Evolutionary conservation across 257 asterid genomes (phyloP).

Genomic region (Solanum pennellii): DNA sequence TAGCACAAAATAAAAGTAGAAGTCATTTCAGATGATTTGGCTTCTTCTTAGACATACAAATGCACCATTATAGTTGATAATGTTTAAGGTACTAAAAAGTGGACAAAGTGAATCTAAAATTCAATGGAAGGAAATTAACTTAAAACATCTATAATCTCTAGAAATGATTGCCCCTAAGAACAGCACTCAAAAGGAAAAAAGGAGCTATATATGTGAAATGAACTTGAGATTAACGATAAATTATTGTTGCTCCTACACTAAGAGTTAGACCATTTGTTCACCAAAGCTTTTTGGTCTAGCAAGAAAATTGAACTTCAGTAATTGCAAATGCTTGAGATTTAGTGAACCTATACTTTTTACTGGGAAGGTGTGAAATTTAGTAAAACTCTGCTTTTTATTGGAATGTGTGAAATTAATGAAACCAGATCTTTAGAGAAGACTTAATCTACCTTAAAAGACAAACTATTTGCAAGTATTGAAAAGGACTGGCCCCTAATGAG

Average conservation of each 20-base stretch:
- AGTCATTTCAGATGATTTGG: neutral
- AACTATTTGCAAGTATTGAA: neutral
- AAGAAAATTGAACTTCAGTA: neutral
- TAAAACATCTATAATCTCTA: neutral
- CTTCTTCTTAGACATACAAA: neutral
- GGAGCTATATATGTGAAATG: neutral
- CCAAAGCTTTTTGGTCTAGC: neutral
- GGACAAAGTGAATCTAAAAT: neutral
- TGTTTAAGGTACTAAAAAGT: neutral
- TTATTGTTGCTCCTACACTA: neutral
- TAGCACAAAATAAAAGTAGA: neutral
- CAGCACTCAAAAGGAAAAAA: neutral
- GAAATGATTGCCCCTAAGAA: neutral
- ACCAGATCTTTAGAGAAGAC: neutral
- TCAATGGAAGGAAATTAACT: neutral
- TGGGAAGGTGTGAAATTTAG: neutral
- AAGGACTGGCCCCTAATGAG: neutral
- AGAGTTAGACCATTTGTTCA: neutral
- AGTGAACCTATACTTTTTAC: neutral
- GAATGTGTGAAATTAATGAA: neutral
- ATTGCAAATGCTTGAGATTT: neutral
- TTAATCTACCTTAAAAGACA: neutral
- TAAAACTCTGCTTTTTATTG: neutral
- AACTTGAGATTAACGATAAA: neutral
- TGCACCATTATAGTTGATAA: neutral